phyloP scores from a whole-genome alignment of 257 asterid genomes.

The Echium plantagineum region DNA sequence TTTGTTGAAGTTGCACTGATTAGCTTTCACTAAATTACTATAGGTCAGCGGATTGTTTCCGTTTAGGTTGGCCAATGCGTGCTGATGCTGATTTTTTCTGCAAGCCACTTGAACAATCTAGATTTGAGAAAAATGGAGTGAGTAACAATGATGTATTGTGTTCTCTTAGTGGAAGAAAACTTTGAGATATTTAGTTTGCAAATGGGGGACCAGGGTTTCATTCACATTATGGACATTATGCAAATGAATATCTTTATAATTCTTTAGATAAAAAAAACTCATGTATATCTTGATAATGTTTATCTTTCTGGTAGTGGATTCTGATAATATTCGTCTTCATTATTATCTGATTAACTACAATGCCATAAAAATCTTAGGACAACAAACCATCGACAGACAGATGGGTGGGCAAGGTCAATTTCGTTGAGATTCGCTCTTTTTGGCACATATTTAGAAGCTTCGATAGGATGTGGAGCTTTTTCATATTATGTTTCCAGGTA shows the following conservation, averaged over 20 bases:
- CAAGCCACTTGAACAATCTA: constrained; percentile 31
- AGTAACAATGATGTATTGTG: background rate
- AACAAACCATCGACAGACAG: constrained; percentile 50
- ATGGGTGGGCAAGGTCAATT: constrained; percentile 97
- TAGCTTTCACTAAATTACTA: constrained; percentile 10
- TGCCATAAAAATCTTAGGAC: constrained; percentile 33
- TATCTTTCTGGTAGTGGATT: too few species aligned
- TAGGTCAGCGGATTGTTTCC: constrained; percentile 98
- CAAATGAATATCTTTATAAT: too few species aligned
- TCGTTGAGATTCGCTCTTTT: constrained; percentile 93
- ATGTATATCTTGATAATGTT: background rate
- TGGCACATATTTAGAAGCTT: constrained; percentile 97
- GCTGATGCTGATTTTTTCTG: constrained; percentile 99
- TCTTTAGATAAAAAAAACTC: background rate
- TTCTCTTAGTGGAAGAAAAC: background rate
- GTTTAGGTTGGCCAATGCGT: constrained; percentile 99
- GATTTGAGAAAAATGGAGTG: constrained; percentile 70
- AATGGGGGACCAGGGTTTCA: too few species aligned
- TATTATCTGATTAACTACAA: constrained; percentile 9
- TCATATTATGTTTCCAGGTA: constrained; percentile 95
- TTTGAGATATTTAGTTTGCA: background rate
- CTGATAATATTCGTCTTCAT: background rate
- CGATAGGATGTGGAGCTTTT: constrained; percentile 98
- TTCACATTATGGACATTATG: too few species aligned
- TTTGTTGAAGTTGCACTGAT: constrained; percentile 2